Base-by-base conservation (phyloP, 2,329 filamentous ascomycete species). In the Pestalotiopsis sp. region DNA sequence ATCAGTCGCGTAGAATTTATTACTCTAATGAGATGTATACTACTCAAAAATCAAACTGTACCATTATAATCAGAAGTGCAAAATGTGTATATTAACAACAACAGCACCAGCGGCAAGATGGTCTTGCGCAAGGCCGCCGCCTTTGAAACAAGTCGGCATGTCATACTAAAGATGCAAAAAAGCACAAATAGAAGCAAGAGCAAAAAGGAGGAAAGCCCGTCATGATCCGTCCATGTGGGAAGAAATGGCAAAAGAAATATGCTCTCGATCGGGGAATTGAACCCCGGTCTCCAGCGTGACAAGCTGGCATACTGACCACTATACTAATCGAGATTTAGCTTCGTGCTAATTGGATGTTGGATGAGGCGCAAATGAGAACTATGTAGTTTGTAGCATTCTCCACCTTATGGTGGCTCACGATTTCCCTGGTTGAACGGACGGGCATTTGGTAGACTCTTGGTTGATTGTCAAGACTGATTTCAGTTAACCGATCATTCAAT, bases 231-330 rank as follows among this genome's bases (percentile, higher is more conserved):
- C 4, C 4, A 1, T 22, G 2, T 57, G 20, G 20, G 1, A 22
- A 10, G 3, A 4, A 60, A 60, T 1, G 55, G 10, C 58, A 61
- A 61, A 26, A 26, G 11, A 26, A 67, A 67, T 62, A 56, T 39
- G 11, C 75, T 77, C 76, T 77, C 76, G 75, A 77, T 77, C 76
- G 76, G 76, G 76, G 74, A 76, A 76, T 76, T 72, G 74, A 76
- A 75, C 74, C 75, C 75, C 75, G 75, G 75, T 72, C 75, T 75
- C 74, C 74, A 73, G 73, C 75, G 76, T 74, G 73, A 74, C 73
- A 74, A 74, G 73, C 72, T 71, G 72, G 72, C 72, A 74, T 74
- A 70, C 71, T 74, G 22, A 73, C 73, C 73, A 74, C 73, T 74
- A 74, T 70, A 75, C 73, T 69, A 75, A 74, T 74, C 72, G 71